Base-by-base conservation (phyloP, 148 eudicot genomes). In the Simmondsia chinensis region DNA sequence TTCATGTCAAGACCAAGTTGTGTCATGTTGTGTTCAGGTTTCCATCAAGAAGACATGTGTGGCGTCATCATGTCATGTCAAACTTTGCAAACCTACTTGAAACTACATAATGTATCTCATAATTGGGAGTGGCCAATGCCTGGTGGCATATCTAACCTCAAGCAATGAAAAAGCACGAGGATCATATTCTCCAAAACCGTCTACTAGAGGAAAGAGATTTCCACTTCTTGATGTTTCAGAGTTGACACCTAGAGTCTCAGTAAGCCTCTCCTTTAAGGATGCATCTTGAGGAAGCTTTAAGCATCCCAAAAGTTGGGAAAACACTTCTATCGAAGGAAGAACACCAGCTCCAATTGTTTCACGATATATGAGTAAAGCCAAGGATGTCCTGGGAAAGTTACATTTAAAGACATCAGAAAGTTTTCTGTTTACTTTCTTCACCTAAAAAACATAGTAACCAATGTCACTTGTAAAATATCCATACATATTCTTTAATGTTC, bases 131-230 rank as follows among this genome's bases (percentile, higher is more conserved):
- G n/a, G n/a, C n/a, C n/a, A n/a, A n/a, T n/a, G n/a, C n/a, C n/a
- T n/a, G n/a, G n/a, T 21, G 13, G 36, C 3, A 35, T 21, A 40
- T 51, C 77, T 59, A 19, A 91, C 97, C 97, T 91, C 94, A 29
- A 82, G 81, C 36, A 91, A 57, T 25, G 95, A 85, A 60, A 85
- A 74, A 56, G 95, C 88, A 47, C 94, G 95, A 10, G 87, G 76
- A 54, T 91, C 97, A 55, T 91, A 91, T 67, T 85, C 95, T 38
- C 88, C 97, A 74, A 91, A 91, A 46, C 97, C 95, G 66, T 82
- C 81, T 51, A 91, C 52, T 65, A 85, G 46, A 15, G 97, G 60
- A 24, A 56, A 72, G 25, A 82, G 72, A 52, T 69, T 85, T 58
- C 80, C 58, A 23, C 56, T 56, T 63, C 67, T 70, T 59, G 79